Evolutionary conservation across 768 basidiomycete species (phyloP), one percentile per base, ranked within the genome.

Genomic region (Lepiota brunneoincarnata): DNA sequence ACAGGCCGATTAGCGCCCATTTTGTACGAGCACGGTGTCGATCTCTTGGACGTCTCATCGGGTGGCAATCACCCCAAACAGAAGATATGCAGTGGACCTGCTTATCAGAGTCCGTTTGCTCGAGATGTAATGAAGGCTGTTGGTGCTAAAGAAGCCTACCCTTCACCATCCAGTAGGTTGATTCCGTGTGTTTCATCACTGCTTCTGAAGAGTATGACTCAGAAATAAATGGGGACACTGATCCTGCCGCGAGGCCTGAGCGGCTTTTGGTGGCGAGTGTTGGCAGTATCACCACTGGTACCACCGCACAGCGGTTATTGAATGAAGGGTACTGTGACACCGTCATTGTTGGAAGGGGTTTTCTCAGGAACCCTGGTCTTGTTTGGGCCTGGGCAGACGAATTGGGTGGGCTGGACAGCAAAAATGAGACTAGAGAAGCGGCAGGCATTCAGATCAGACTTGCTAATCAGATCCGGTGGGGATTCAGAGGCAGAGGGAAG

Each of bases 31-130:
- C 76, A 81, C 40, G 89, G 89, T 4, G 78, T 92, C 48, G 91
- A 92, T 66, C 72, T 93, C 31, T 69, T 93, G 45, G 90, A 92
- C 59, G 79, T 89, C 39, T 86, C 84, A 3, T 75, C 77, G 0
- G 89, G 82, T 1, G 91, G 89, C 0, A 80, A 76, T 49, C 70
- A 75, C 52, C 65, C 74, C 0, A 60, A 63, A 34, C 79, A 80
- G 52, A 66, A 69, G 47, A 61, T 75, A 26, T 61, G 61, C 17
- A 38, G 43, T 12, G 69, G 69, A 0, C 66, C 64, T 4, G 74
- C 72, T 1, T 83, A 77, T 58, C 83, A 90, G 68, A 79, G 81
- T 0, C 81, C 74, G 0, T 82, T 83, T 55, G 77, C 83, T 0
- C 70, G 73, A 17, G 74, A 72, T 4, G 79, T 81, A 50, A 80